Evolutionary conservation across 495 filamentous ascomycete species (phyloP).

Genomic region (Penicillium cinerascens): DNA sequence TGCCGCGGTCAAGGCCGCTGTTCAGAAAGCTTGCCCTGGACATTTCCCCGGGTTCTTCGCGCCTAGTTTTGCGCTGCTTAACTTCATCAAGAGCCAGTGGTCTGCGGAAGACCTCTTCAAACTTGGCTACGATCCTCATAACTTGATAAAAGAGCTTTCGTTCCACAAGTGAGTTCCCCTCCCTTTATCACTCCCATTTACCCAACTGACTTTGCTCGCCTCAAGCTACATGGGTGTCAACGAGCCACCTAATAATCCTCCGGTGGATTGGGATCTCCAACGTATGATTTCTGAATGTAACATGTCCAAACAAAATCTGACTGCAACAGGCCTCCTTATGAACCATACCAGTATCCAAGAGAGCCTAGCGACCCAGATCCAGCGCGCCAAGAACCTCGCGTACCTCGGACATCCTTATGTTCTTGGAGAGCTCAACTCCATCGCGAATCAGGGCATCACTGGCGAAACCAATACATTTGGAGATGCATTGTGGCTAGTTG

Average conservation of each 20-base stretch:
- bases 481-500: conserved; percentile 18
- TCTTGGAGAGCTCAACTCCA: conserved; percentile 15
- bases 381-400: conserved; percentile 11
- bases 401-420: conserved; percentile 13
- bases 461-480: conserved; percentile 15
- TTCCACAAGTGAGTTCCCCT: conserved; percentile 13
- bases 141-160: conserved; percentile 12
- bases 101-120: conserved; percentile 11
- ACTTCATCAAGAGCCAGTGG: conserved; percentile 5
- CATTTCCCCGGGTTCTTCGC: conserved; percentile 12
- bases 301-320: not conserved
- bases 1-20: not conserved
- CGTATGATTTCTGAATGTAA: not conserved
- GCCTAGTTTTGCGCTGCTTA: conserved; percentile 11
- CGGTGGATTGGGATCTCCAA: conserved; percentile 5
- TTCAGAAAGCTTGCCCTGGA: conserved; percentile 14
- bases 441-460: conserved; percentile 13
- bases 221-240: conserved; percentile 16
- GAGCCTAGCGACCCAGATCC: conserved; percentile 7
- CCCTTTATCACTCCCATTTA: not conserved
- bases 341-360: conserved; percentile 20
- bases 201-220: not conserved
- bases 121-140: conserved; percentile 14
- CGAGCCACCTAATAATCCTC: not conserved
- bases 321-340: conserved; percentile 11